phyloP scores from a whole-genome alignment of 1,284 basidiomycete genomes.

The Cutaneotrichosporon sp. region DNA sequence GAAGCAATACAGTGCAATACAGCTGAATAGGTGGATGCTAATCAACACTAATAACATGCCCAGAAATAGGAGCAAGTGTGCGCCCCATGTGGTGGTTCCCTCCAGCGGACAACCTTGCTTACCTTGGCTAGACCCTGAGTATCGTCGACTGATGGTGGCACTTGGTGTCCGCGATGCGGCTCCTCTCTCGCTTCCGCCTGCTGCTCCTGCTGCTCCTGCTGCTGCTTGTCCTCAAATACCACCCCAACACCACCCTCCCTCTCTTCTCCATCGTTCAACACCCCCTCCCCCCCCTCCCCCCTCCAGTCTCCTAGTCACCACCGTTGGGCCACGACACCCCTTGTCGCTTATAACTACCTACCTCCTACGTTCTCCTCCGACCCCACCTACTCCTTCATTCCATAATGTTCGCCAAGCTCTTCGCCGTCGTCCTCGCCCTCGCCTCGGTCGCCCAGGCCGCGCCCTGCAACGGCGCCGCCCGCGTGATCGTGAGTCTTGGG shows the following conservation, averaged over 20 bases:
- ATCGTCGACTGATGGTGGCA: too few species aligned
- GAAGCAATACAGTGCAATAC: too few species aligned
- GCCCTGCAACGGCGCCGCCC: constrained; percentile 20
- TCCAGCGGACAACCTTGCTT: too few species aligned
- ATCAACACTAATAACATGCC: too few species aligned
- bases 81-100: too few species aligned
- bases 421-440: constrained; percentile 26
- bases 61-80: too few species aligned
- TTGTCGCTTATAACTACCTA: constrained; percentile 1
- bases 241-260: background rate
- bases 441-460: constrained; percentile 22
- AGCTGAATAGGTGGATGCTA: too few species aligned
- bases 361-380: background rate
- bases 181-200: too few species aligned
- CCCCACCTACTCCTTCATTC: background rate
- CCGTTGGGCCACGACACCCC: constrained; percentile 10
- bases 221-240: background rate
- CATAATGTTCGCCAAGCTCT: constrained; percentile 17
- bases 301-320: background rate
- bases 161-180: too few species aligned
- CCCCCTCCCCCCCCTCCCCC: background rate
- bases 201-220: too few species aligned
- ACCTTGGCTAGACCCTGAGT: too few species aligned
- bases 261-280: background rate
- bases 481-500: constrained; percentile 31